Evolutionary conservation across 495 filamentous ascomycete genomes (phyloP).

Genomic region (Penicillium dipodomyicola): DNA sequence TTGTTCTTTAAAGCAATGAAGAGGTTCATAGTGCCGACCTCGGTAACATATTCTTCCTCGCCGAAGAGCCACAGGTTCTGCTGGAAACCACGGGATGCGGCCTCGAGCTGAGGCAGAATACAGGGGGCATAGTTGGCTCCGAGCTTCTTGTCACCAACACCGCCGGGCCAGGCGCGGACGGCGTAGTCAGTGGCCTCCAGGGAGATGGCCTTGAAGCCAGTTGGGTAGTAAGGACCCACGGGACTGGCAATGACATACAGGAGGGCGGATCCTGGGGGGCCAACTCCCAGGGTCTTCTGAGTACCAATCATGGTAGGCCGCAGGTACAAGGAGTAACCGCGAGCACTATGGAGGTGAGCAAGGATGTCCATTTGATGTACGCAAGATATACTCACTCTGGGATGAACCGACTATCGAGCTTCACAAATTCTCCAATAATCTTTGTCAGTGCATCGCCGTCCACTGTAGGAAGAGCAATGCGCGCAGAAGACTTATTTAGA

Average conservation of each 20-base stretch:
- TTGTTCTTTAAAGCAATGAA: constrained; percentile 79
- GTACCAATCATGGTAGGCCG: constrained; percentile 97
- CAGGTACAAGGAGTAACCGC: constrained; percentile 91
- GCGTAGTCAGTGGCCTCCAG: constrained; percentile 92
- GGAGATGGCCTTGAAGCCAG: constrained; percentile 93
- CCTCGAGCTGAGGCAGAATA: constrained; percentile 87
- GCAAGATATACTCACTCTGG: constrained; percentile 52
- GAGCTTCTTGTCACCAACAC: constrained; percentile 95
- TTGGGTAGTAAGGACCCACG: constrained; percentile 96
- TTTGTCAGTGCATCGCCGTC: constrained; percentile 67
- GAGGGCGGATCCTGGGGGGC: constrained; percentile 84
- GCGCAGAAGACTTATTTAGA: constrained; percentile 80
- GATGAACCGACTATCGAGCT: constrained; percentile 84
- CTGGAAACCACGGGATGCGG: constrained; percentile 86
- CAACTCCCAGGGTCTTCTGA: constrained; percentile 87
- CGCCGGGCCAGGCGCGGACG: constrained; percentile 95
- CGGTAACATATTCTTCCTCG: constrained; percentile 89
- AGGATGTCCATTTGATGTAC: neutral
- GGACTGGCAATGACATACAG: constrained; percentile 94
- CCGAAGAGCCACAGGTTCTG: constrained; percentile 98
- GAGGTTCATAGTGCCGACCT: constrained; percentile 98
- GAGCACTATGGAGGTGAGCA: constrained; percentile 40
- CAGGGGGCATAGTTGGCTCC: constrained; percentile 98
- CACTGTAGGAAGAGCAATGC: constrained; percentile 89
- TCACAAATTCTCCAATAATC: constrained; percentile 73